Base-by-base conservation (phyloP, 1,284 basidiomycete genomes). In the Schizopora paradoxa region DNA sequence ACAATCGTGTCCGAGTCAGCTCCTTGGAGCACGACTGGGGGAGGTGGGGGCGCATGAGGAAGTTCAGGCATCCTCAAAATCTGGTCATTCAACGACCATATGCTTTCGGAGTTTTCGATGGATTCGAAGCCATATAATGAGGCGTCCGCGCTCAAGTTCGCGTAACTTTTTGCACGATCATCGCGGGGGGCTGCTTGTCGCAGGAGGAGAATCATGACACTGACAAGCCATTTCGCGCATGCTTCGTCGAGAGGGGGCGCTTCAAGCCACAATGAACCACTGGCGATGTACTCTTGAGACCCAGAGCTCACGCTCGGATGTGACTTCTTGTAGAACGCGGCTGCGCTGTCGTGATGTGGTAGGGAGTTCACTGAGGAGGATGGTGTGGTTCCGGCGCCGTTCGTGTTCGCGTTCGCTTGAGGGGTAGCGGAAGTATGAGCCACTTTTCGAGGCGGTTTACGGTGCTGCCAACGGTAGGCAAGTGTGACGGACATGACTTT, bases 161-260 rank as follows among this genome's bases (percentile, higher is more conserved):
- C 74, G n/a, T 80, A 73, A 49, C 80, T 77, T 58, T 74, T 72
- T 14, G 85, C 67, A 10, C 81, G 74, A 35, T 69, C 66, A 22
- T 84, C 79, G 22, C 71, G 65, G 23, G 74, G 67, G 1, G 79
- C 72, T 0, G 83, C 82, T 59, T 91, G 83, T 13, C 87, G 80
- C 35, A 93, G 74, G 62, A 90, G 90, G 35, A 86, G 67, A 18
- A 90, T 75, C 76, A 92, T 82, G 40, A 91, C 82, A 58, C 80
- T 84, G 44, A 95, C 70, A 31, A 92, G 73, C 59, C 93, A 91
- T 60, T 80, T 81, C n/a, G 90, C 91, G 53, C 90, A 85, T 33
- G 76, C 74, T 53, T 95, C 92, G 52, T 95, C 88, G 31, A 97
- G 71, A 1, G 89, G 77, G 2, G 81, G 73, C 6, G 86, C 80